Percentiles rank a stretch among this genome's conserved stretches.
phyloP scores from a whole-genome alignment of 768 basidiomycete species.

The Kwoniella botswanensis region DNA sequence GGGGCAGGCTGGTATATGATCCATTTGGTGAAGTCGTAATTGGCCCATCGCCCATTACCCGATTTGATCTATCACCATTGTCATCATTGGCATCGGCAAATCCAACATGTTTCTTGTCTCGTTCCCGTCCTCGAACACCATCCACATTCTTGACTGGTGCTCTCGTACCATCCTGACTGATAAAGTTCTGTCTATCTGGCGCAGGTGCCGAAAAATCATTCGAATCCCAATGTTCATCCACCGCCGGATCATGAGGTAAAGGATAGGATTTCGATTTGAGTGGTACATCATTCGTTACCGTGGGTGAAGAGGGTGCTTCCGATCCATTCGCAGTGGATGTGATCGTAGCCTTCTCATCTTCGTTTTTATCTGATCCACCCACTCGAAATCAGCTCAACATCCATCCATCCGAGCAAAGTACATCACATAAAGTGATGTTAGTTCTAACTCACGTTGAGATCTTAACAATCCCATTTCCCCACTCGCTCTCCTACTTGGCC shows the following conservation, averaged over 20 bases:
- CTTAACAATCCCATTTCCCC: constrained; percentile 21
- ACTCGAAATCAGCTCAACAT: not conserved
- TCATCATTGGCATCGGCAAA: constrained; percentile 15
- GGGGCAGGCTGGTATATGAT: not conserved
- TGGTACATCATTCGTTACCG: constrained; percentile 30
- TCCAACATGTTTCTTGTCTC: constrained; percentile 22
- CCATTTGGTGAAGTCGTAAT: constrained; percentile 14
- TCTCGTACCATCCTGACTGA: too few species aligned
- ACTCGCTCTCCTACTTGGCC: constrained; percentile 41
- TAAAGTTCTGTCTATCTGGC: not conserved
- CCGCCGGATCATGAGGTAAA: constrained; percentile 3
- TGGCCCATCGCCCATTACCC: not conserved
- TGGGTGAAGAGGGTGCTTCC: constrained; percentile 44
- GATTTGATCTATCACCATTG: constrained; percentile 13
- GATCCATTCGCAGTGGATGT: constrained; percentile 34
- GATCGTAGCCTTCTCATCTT: constrained; percentile 30
- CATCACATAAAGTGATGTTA: not conserved
- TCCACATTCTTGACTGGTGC: not conserved
- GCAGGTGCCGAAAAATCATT: not conserved
- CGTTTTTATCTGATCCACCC: constrained; percentile 3
- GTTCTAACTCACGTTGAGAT: constrained; percentile 19
- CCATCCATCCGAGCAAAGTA: not conserved
- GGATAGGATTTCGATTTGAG: constrained; percentile 38
- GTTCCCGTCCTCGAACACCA: not conserved
- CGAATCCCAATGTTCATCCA: constrained; percentile 16